Evolutionary conservation across 2,329 filamentous ascomycete species (phyloP), one percentile per base, ranked within the genome.

Genomic region (Thermoascus crustaceus): DNA sequence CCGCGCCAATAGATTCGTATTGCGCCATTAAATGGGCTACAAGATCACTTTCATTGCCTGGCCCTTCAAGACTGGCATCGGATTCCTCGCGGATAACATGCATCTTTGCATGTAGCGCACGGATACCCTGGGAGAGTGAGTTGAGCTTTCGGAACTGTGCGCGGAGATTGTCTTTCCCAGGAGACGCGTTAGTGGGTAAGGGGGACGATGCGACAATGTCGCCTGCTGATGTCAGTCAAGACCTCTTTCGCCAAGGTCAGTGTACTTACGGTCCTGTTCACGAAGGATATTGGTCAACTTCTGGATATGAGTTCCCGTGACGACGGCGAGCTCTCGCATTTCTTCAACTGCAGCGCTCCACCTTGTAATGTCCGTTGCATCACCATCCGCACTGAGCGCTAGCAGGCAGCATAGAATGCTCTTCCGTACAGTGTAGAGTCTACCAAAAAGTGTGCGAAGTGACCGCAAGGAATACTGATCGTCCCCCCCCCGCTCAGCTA

Each of bases 81-180:
- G 87, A 93, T 58, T 95, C 87, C 58, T 98, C 91, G 32, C 86
- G 79, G 36, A 96, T 66, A 5, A 98, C 71, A 41, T 93, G 87
- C 67, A 98, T 78, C 60, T 96, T 98, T 22, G 91, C 91, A 61
- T 96, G 89, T 32, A 98, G 71, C 7, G 85, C 85, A 18, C 88
- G 80, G 42, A 96, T 94, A 10, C 87, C 88, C 37, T 87, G 85
- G 0, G 87, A 94, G 21, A 98, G 71, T 1, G 83, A 84, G 52
- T 85, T 86, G 26, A 98, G 76, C 55, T 94, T 89, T 41, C 86
- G 81, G 39, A 95, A 75, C 57, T 94, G 89, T 36, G 82, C 80
- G 38, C 88, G 82, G 69, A 89, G 80, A 41, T 85, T 78, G 53
- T 95, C 87, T 35, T 81, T 80, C n/a, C 76, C 75, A 2, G 87